Conservation (phyloP, 2,329 filamentous ascomycete genomes). For the Clarireedia hainanense region DNA sequence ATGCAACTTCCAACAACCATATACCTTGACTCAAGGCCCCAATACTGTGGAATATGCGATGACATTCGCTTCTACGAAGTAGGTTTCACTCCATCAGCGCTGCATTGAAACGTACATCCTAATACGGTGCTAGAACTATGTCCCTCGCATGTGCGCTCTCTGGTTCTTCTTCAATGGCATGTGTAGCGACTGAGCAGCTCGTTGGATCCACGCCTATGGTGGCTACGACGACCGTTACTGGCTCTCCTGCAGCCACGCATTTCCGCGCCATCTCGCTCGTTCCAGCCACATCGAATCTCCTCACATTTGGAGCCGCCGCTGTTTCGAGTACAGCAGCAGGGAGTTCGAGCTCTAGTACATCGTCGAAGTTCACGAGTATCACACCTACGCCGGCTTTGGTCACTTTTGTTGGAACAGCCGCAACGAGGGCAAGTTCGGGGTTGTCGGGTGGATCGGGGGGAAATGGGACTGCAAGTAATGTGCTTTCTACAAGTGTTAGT, state of each 20-base stretch:
- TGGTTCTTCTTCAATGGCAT: constrained; percentile 4
- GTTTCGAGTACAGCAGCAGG: neutral
- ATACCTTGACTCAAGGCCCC: constrained; percentile 16
- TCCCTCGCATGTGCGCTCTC: neutral
- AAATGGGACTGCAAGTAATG: neutral
- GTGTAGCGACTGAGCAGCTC: neutral
- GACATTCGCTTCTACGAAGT: constrained; percentile 7
- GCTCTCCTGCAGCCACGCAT: constrained; percentile 6
- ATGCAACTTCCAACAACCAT: constrained; percentile 16
- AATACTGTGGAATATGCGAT: constrained; percentile 13
- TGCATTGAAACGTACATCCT: too few species aligned
- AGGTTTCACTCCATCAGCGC: neutral
- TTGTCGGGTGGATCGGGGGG: neutral
- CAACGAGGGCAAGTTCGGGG: neutral
- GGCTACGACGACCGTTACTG: constrained; percentile 8
- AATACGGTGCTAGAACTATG: neutral
- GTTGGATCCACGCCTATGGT: constrained; percentile 1
- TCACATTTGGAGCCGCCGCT: constrained; percentile 9
- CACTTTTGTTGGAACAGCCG: neutral
- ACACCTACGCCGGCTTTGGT: neutral
- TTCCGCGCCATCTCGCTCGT: constrained; percentile 12
- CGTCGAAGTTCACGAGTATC: neutral
- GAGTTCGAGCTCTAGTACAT: neutral
- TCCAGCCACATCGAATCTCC: constrained; percentile 4
- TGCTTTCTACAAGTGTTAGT: neutral